Evolutionary conservation across 2,329 filamentous ascomycete species (phyloP).

Genomic region (Mycocentrospora acerina): DNA sequence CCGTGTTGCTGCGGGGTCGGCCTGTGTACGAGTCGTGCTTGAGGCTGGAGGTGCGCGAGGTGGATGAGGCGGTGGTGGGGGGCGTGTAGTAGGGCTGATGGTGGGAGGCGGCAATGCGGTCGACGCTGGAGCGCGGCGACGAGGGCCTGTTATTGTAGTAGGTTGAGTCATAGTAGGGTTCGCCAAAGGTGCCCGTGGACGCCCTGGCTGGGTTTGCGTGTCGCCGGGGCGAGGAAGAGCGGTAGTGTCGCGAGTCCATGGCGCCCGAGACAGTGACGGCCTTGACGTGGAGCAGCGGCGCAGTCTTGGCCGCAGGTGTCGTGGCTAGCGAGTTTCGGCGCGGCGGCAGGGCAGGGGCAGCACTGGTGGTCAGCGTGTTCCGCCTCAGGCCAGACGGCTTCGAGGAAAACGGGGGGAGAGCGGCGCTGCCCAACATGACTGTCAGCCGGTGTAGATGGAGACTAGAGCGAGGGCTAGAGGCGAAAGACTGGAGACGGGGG

Average conservation of each 20-base stretch:
- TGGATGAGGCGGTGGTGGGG: slow-evolving; percentile 22
- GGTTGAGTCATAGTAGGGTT: slow-evolving; percentile 34
- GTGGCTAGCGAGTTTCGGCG: slow-evolving; percentile 26
- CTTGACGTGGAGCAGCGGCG: slow-evolving; percentile 24
- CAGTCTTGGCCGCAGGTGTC: slow-evolving; percentile 20
- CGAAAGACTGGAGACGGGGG: slow-evolving; percentile 1
- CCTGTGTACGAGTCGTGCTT: slow-evolving; percentile 49
- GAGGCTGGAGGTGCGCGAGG: slow-evolving; percentile 28
- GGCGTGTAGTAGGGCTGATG: slow-evolving; percentile 18
- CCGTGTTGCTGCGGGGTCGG: slow-evolving; percentile 49
- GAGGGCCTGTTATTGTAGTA: slow-evolving; percentile 29
- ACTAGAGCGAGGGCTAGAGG: too few species aligned
- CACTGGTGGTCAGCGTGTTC: slow-evolving; percentile 21
- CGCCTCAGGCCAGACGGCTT: slow-evolving; percentile 16
- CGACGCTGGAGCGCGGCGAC: slow-evolving; percentile 39
- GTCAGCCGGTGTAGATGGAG: slow-evolving; percentile 28
- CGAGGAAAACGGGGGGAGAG: slow-evolving; percentile 25
- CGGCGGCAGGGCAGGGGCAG: slow-evolving; percentile 25
- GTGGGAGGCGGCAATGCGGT: slow-evolving; percentile 30
- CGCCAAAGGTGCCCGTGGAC: slow-evolving; percentile 41
- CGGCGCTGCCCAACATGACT: slow-evolving; percentile 37
- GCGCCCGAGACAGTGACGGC: slow-evolving; percentile 20
- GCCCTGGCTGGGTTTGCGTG: slow-evolving; percentile 35
- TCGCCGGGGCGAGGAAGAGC: slow-evolving; percentile 39
- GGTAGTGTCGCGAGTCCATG: slow-evolving; percentile 40